Evolutionary conservation across 75 land plant species (phyloP).

Genomic region (Ceratopteris richardii): DNA sequence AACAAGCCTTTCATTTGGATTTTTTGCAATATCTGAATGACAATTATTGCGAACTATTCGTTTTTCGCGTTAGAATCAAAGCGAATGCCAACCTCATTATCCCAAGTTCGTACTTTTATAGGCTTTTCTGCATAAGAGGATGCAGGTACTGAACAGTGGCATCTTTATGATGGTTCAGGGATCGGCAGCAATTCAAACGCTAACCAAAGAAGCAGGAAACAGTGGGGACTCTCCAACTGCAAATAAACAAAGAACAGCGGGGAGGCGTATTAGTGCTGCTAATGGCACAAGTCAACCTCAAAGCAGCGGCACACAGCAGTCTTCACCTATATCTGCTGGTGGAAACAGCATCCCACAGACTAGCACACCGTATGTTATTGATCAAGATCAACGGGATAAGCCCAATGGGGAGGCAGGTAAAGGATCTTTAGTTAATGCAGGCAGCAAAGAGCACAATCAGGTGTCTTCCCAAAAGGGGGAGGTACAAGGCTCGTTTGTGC

Average conservation of each 20-base stretch:
- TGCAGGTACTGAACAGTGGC: no score
- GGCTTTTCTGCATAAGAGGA: no score
- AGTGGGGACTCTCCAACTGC: slow-evolving; percentile 3
- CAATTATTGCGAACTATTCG: no score
- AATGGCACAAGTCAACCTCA: slow-evolving; percentile 25
- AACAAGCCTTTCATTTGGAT: no score
- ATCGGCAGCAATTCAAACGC: background rate
- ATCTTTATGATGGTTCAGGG: background rate
- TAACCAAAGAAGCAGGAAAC: slow-evolving; percentile 2
- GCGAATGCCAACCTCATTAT: no score
- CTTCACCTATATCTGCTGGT: slow-evolving; percentile 24
- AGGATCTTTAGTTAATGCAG: slow-evolving; percentile 24
- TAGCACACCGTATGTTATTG: slow-evolving; percentile 18
- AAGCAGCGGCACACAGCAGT: slow-evolving; percentile 21
- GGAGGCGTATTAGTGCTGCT: slow-evolving; percentile 23
- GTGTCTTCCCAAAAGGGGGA: slow-evolving; percentile 30
- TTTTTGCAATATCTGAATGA: no score
- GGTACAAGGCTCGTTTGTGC: slow-evolving; percentile 16
- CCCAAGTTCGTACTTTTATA: no score
- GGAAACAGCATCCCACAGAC: slow-evolving; percentile 31
- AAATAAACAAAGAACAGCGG: slow-evolving; percentile 18
- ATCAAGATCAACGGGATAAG: slow-evolving; percentile 19
- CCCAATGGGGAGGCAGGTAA: slow-evolving; percentile 24
- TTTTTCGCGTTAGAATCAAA: no score
- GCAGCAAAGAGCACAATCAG: slow-evolving; percentile 26